These are phyloP conservation scores for Auriscalpium microsporum DNA, from an alignment of 768 basidiomycete species.

Conservation along the genomic window DNA sequence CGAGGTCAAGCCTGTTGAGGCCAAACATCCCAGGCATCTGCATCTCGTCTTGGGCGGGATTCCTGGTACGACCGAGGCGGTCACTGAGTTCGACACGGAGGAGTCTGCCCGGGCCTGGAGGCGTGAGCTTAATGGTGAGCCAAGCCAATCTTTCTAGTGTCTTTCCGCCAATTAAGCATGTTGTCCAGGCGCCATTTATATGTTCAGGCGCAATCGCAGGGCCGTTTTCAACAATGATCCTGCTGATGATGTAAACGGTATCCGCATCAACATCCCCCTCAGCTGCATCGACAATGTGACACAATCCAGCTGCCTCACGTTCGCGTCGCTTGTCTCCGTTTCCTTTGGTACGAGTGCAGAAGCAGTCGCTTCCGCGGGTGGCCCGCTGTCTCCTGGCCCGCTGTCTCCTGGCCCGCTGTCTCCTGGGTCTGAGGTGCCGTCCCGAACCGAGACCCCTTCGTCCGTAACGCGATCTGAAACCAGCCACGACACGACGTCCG, in stretches of 20 bases:
- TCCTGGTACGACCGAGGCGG: conserved; percentile 19
- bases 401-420: not conserved
- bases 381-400: not conserved
- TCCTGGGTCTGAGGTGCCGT: not conserved
- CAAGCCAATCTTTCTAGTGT: not conserved
- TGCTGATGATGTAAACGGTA: conserved; percentile 26
- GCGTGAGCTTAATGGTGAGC: conserved; percentile 35
- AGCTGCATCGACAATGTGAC: conserved; percentile 25
- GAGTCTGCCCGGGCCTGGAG: conserved; percentile 46
- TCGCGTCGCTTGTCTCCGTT: conserved; percentile 15
- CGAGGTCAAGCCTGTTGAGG: conserved; percentile 36
- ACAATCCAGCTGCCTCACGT: conserved; percentile 12
- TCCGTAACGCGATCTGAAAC: not conserved
- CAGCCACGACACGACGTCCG: not conserved
- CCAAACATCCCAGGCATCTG: conserved; percentile 36
- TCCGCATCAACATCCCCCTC: conserved; percentile 41
- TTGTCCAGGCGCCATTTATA: conserved; percentile 34
- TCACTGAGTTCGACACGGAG: conserved; percentile 48
- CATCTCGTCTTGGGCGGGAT: conserved; percentile 27
- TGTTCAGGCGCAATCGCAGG: conserved; percentile 35
- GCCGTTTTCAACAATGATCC: conserved; percentile 24
- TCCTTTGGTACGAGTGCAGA: conserved; percentile 1
- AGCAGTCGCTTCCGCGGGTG: not conserved
- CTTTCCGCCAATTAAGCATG: not conserved
- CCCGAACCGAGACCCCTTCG: not conserved